Percentiles rank a stretch among this genome's conserved stretches.
Evolutionary conservation across 1,284 basidiomycete genomes (phyloP).

Genomic region (Ganoderma sinense): DNA sequence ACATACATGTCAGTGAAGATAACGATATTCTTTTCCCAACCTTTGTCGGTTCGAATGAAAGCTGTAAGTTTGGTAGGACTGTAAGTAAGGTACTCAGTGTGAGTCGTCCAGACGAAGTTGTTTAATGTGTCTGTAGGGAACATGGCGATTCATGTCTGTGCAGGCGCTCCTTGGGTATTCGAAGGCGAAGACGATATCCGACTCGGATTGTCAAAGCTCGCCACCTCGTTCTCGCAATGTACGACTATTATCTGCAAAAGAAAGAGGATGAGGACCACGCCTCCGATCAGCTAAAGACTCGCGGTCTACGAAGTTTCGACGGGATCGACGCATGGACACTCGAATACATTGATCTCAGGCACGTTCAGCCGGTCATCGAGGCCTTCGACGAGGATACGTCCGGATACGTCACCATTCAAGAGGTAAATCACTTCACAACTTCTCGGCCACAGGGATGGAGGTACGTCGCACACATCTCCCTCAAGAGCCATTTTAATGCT

Average conservation of each 20-base stretch:
- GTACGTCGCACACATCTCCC: conserved; percentile 30
- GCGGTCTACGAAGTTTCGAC: conserved; percentile 37
- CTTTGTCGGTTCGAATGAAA: too few species aligned
- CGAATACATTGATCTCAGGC: conserved; percentile 48
- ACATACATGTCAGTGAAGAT: too few species aligned
- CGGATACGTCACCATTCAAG: conserved; percentile 54
- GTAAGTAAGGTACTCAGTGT: too few species aligned
- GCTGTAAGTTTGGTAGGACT: too few species aligned
- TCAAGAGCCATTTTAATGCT: conserved; percentile 1
- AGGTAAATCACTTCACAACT: conserved; percentile 52
- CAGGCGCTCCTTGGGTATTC: too few species aligned
- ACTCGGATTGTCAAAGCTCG: too few species aligned
- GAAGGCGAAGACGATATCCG: too few species aligned
- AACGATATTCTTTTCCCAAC: too few species aligned
- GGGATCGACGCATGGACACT: conserved; percentile 52
- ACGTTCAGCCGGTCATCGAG: conserved; percentile 52
- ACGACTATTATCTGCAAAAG: conserved; percentile 43
- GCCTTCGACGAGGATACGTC: conserved; percentile 59
- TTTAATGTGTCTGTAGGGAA: too few species aligned
- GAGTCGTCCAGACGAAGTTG: too few species aligned
- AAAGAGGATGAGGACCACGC: conserved; percentile 18
- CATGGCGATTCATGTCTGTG: too few species aligned
- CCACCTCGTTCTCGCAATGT: too few species aligned
- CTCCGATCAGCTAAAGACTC: conserved; percentile 2
- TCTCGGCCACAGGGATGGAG: conserved; percentile 35